Evolutionary conservation across 257 asterid genomes (phyloP).

Genomic region (Echium plantagineum): DNA sequence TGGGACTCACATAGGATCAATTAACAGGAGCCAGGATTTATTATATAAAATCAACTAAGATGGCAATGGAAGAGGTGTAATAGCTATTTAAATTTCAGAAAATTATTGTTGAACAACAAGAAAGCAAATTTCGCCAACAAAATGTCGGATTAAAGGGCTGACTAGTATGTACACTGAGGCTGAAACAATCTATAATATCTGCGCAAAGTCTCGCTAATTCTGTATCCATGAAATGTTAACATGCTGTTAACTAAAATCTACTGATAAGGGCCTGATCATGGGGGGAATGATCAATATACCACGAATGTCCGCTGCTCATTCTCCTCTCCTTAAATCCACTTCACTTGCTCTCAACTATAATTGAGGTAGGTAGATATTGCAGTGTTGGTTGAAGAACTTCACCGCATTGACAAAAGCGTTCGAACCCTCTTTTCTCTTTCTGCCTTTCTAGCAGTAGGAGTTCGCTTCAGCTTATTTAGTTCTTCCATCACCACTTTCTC

Average conservation of each 20-base stretch:
- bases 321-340: slow-evolving; percentile 12
- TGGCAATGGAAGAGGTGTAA: not conserved
- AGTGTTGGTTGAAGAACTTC: slow-evolving; percentile 6
- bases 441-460: slow-evolving; percentile 51
- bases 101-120: not conserved
- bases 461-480: slow-evolving; percentile 46
- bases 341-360: slow-evolving; percentile 45
- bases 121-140: not conserved
- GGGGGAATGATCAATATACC: slow-evolving; percentile 31
- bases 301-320: slow-evolving; percentile 13
- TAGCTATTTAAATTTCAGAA: not conserved
- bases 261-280: slow-evolving; percentile 26
- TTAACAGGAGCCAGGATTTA: too few relatives aligned
- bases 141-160: not conserved
- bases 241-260: slow-evolving; percentile 34
- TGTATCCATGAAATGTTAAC: not conserved
- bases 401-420: slow-evolving; percentile 73
- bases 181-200: not conserved
- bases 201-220: not conserved
- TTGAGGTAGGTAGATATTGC: slow-evolving; percentile 24
- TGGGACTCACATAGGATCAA: too few relatives aligned
- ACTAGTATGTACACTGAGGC: not conserved
- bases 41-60: too few relatives aligned
- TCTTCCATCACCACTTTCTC: slow-evolving; percentile 69
- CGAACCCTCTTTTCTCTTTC: slow-evolving; percentile 52